phyloP scores from a whole-genome alignment of 2,329 filamentous ascomycete genomes.

The Aspergillus novofumigatus region DNA sequence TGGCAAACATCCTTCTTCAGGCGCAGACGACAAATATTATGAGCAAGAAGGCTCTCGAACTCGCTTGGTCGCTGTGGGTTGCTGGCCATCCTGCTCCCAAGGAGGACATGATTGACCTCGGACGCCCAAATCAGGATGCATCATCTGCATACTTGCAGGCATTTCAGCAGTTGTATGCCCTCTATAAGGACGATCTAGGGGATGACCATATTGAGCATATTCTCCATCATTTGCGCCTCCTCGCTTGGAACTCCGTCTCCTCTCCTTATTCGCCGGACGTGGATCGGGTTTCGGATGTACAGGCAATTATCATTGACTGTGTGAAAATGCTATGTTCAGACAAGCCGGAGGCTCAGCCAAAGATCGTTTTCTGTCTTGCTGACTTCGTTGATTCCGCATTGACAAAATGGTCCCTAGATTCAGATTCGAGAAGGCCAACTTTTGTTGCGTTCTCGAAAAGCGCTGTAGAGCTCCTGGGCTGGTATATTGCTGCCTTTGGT shows the following conservation, averaged over 20 bases:
- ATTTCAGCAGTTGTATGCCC: slow-evolving; percentile 71
- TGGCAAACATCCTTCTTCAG: slow-evolving; percentile 56
- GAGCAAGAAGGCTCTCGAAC: slow-evolving; percentile 49
- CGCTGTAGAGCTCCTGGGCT: slow-evolving; percentile 64
- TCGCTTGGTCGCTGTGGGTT: slow-evolving; percentile 68
- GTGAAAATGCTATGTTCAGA: slow-evolving; percentile 34
- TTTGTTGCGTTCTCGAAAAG: slow-evolving; percentile 87
- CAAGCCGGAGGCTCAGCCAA: slow-evolving; percentile 34
- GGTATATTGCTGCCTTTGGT: slow-evolving; percentile 38
- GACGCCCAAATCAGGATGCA: slow-evolving; percentile 70
- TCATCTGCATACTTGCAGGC: slow-evolving; percentile 79
- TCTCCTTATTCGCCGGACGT: slow-evolving; percentile 38
- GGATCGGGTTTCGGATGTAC: slow-evolving; percentile 36
- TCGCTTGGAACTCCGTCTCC: slow-evolving; percentile 64
- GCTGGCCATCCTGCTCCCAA: slow-evolving; percentile 56
- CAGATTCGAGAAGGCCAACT: slow-evolving; percentile 57
- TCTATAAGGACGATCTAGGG: slow-evolving; percentile 63
- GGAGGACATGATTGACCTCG: slow-evolving; percentile 38
- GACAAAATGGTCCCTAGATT: slow-evolving; percentile 34
- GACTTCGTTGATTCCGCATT: slow-evolving; percentile 63
- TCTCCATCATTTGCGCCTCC: slow-evolving; percentile 65
- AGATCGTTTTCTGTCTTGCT: slow-evolving; percentile 49
- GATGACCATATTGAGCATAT: slow-evolving; percentile 63
- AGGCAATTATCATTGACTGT: slow-evolving; percentile 32
- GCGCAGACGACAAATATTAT: slow-evolving; percentile 43